Evolutionary conservation across 23 red algal genomes (phyloP).

Genomic region (Chondrus crispus): DNA sequence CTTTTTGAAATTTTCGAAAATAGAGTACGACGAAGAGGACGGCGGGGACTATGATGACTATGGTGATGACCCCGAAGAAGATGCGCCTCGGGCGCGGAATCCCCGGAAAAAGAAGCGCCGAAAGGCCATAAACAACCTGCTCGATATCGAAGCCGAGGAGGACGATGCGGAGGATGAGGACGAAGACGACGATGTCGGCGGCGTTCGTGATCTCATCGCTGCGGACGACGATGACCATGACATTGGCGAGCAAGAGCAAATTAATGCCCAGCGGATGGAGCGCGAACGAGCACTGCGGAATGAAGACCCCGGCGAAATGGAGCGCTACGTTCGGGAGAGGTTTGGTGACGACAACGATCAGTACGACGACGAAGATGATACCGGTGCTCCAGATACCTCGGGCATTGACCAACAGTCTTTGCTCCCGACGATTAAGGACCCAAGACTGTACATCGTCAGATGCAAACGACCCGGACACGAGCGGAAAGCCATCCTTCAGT

Average conservation of each 20-base stretch:
- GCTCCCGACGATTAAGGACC: constrained; percentile 87
- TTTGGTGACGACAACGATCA: constrained; percentile 2
- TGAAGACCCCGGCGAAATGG: constrained; percentile 17
- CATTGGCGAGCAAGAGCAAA: constrained; percentile 58
- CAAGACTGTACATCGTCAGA: constrained; percentile 85
- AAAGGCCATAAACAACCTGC: constrained; percentile 7
- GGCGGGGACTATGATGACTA: constrained; percentile 25
- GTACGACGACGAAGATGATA: constrained; percentile 33
- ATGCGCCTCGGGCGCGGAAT: not conserved
- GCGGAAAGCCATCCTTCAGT: constrained; percentile 71
- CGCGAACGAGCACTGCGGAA: constrained; percentile 36
- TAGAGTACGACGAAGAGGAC: not conserved
- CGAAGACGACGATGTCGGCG: constrained; percentile 81
- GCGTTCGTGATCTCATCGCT: constrained; percentile 48
- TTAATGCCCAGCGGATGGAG: constrained; percentile 57
- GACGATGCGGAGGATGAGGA: constrained; percentile 91
- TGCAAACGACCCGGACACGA: constrained; percentile 84
- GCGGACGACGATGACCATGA: constrained; percentile 73
- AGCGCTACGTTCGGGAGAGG: constrained; percentile 47
- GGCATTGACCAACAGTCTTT: constrained; percentile 92
- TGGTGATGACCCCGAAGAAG: constrained; percentile 40
- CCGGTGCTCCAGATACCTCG: constrained; percentile 39
- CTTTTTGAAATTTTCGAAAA: not conserved
- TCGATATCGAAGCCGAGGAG: constrained; percentile 63
- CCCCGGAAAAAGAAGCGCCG: constrained; percentile 45